Percentiles rank a stretch among this genome's conserved stretches.
phyloP scores from a whole-genome alignment of 2,329 filamentous ascomycete species.

The Colletotrichum sp. region DNA sequence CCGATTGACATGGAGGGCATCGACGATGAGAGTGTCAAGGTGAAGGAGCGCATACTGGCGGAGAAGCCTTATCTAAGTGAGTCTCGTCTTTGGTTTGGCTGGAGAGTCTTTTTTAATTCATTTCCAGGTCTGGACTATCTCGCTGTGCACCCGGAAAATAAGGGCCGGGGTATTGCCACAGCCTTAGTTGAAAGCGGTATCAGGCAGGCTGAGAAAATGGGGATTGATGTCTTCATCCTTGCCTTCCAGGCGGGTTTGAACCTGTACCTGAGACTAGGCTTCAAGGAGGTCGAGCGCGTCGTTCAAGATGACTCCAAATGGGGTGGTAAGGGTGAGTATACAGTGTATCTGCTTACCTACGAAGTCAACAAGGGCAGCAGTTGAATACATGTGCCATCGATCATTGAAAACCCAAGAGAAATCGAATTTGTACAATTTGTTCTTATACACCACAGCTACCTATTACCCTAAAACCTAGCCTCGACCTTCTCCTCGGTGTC shows the following conservation, averaged over 20 bases:
- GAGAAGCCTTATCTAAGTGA: conserved; percentile 19
- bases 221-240: conserved; percentile 27
- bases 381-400: neutral
- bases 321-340: neutral
- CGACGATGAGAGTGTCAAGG: neutral
- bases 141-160: conserved; percentile 31
- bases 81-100: too few species aligned
- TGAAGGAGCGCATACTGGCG: conserved; percentile 12
- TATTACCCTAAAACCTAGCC: conserved; percentile 34
- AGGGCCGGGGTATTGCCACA: conserved; percentile 28
- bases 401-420: neutral
- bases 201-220: conserved; percentile 25
- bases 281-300: conserved; percentile 24
- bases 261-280: conserved; percentile 29
- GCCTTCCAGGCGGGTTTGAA: conserved; percentile 24
- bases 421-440: neutral
- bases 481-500: conserved; percentile 57
- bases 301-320: conserved; percentile 28
- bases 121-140: conserved; percentile 27
- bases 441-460: neutral
- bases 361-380: neutral
- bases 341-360: neutral
- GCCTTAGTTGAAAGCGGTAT: conserved; percentile 30
- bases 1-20: neutral
- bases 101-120: neutral